Base-by-base conservation (phyloP, 208 protist species). In the Polymyxa betae region DNA sequence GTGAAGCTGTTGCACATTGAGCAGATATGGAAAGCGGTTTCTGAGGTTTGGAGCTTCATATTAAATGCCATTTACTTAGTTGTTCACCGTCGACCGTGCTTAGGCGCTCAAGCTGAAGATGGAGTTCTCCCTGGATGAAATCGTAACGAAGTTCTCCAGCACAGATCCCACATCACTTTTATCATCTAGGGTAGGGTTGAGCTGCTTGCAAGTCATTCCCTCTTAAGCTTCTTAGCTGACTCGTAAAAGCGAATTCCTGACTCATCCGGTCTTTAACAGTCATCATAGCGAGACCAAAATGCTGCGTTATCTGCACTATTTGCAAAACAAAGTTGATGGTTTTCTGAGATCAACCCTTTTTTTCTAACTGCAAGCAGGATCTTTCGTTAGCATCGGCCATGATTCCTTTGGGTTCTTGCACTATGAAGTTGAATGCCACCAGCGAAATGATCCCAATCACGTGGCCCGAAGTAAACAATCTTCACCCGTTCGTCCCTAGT, bases 371-470 rank as follows among this genome's bases (percentile, higher is more conserved):
- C 16, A 20, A 5, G n/a, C 32, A 97, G 93, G 98, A 99, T 93
- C 93, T 98, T 38, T 96, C 96, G 12, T 93, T 99, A 1, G 95
- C 92, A 0, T 96, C 96, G 78, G 94, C 96, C 43, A 99, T 98
- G 97, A 98, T 99, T 77, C 97, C 98, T 10, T 95, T 99, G 0
- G 98, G 98, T 32, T 98, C 96, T 35, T 98, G 98, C 93, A 99
- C 98, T 0, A 99, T 99, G 98, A 99, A 99, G 94, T 95, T 99
- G 20, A 99, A 99, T 95, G 95, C 87, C 43, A 89, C 45, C 10
- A 92, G 96, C 0, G 96, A 97, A 89, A 98, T 99, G 97, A 94
- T 96, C 0, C 96, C 98, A 0, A 92, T 99, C 45, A 97, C 96
- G 54, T 98, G 97, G 97, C 95, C 96, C 45, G 95, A 97, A 90